Evolutionary conservation across 768 basidiomycete genomes (phyloP).

Genomic region (Polyporus arcularius): DNA sequence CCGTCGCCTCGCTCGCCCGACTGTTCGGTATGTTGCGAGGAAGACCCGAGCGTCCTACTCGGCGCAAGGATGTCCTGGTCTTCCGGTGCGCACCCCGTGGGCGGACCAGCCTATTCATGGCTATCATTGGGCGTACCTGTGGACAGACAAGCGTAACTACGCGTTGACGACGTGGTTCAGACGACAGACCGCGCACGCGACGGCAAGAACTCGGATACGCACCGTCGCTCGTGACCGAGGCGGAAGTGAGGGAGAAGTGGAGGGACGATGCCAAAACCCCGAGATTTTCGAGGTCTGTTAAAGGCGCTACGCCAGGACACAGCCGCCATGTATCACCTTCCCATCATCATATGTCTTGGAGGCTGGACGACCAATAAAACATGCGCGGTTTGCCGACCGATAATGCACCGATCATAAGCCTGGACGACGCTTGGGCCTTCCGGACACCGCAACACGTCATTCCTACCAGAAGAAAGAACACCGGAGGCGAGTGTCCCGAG

Average conservation of each 20-base stretch:
- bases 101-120: conserved; percentile 13
- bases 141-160: not conserved
- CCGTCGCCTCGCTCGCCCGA: not conserved
- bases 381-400: conserved; percentile 11
- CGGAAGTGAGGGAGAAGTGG: not conserved
- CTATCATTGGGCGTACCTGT: conserved; percentile 1
- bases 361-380: conserved; percentile 1
- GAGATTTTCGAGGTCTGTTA: conserved; percentile 11
- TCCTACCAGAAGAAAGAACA: not conserved
- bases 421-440: conserved; percentile 7
- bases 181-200: conserved; percentile 5
- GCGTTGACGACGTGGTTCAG: not conserved
- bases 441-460: not conserved
- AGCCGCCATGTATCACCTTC: not conserved
- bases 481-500: not conserved
- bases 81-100: conserved; percentile 8
- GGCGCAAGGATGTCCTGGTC: not conserved
- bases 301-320: not conserved
- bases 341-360: conserved; percentile 1
- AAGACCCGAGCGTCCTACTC: conserved; percentile 16
- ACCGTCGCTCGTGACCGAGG: conserved; percentile 25
- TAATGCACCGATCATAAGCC: conserved; percentile 20
- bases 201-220: conserved; percentile 28
- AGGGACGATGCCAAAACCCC: conserved; percentile 5
- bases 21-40: conserved; percentile 12